Conservation (phyloP, 306 rosid species). For the Begonia fuchsioides region DNA sequence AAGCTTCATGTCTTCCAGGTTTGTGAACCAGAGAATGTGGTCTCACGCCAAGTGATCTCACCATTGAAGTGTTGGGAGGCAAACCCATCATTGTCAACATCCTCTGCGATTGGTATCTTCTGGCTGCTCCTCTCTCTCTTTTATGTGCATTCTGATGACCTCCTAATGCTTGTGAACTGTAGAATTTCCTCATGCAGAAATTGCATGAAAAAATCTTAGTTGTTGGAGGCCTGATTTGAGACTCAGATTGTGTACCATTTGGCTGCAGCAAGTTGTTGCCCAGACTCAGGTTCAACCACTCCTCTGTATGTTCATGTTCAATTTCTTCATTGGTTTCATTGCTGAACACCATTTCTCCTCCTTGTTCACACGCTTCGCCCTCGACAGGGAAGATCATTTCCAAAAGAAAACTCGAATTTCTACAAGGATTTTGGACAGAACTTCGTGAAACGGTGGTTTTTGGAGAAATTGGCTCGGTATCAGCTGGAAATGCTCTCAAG, state of each 20-base stretch:
- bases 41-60: conserved; percentile 58
- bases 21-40: conserved; percentile 73
- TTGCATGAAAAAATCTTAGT: conserved; percentile 75
- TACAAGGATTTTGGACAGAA: no score
- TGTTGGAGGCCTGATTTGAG: conserved; percentile 23
- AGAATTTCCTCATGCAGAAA: conserved; percentile 90
- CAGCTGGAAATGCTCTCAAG: conserved; percentile 8
- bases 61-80: conserved; percentile 23
- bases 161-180: conserved; percentile 87
- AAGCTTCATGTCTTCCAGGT: conserved; percentile 36
- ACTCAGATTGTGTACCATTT: conserved; percentile 24
- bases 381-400: conserved; percentile 9
- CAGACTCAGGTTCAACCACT: conserved; percentile 77
- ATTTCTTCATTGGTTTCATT: conserved; percentile 11
- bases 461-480: no score
- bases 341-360: background rate
- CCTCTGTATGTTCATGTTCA: conserved; percentile 20
- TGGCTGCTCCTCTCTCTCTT: conserved; percentile 87
- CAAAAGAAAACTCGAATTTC: conserved; percentile 9
- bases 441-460: no score
- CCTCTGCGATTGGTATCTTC: conserved; percentile 71
- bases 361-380: conserved; percentile 24
- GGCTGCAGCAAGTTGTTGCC: conserved; percentile 37
- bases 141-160: conserved; percentile 97
- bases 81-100: conserved; percentile 53